Evolutionary conservation across 75 land plant genomes (phyloP).

Genomic region (Selaginella tamariscina): DNA sequence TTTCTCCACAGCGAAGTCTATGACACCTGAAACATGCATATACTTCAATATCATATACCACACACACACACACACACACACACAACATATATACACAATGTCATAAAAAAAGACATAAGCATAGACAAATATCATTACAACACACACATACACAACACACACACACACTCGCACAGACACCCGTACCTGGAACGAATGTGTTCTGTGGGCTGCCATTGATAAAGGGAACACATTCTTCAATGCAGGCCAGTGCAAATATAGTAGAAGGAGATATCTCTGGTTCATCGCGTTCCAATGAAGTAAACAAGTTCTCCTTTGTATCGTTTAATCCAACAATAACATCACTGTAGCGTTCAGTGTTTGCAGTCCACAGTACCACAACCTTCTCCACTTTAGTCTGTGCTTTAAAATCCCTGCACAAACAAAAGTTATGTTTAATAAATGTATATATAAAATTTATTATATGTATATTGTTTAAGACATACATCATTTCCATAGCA

Average conservation of each 20-base stretch:
- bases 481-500: too few species aligned
- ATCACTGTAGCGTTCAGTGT: constrained; percentile 87
- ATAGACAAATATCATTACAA: too few species aligned
- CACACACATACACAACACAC: too few species aligned
- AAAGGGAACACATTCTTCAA: constrained; percentile 79
- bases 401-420: constrained; percentile 42
- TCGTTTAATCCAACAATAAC: constrained; percentile 83
- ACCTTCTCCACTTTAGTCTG: constrained; percentile 70
- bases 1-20: constrained; percentile 66
- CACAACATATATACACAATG: too few species aligned
- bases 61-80: not conserved
- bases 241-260: constrained; percentile 72
- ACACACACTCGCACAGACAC: too few species aligned
- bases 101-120: too few species aligned
- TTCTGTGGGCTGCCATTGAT: constrained; percentile 98
- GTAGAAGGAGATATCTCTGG: constrained; percentile 88
- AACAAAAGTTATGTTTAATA: not conserved
- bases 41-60: not conserved
- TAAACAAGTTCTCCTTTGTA: constrained; percentile 70
- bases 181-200: constrained; percentile 93
- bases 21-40: constrained; percentile 69
- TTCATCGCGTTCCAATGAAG: constrained; percentile 58
- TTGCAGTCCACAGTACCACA: constrained; percentile 90
- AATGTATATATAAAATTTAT: not conserved
- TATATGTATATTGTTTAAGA: not conserved